phyloP scores from a whole-genome alignment of 208 protist genomes.

The Wallacemonas collosoma region DNA sequence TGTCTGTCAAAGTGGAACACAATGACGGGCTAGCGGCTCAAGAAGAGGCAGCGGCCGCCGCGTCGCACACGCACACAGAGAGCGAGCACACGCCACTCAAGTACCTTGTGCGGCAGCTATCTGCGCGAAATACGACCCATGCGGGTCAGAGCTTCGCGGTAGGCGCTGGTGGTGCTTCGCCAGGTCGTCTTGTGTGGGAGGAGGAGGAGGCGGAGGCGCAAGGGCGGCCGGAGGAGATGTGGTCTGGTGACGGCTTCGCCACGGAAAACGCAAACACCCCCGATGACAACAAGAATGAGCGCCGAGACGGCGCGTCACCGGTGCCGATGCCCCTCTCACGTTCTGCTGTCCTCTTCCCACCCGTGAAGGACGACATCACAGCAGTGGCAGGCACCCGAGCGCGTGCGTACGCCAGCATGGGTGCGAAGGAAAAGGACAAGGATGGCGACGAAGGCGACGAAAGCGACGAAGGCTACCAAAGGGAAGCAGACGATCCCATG shows the following conservation, averaged over 20 bases:
- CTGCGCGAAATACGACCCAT: too few species aligned
- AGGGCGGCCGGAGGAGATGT: not conserved
- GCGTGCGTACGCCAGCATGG: too few species aligned
- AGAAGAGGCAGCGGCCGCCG: too few species aligned
- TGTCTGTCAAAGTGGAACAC: too few species aligned
- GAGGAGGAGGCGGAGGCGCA: not conserved
- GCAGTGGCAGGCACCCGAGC: too few species aligned
- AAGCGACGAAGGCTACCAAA: not conserved
- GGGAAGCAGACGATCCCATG: not conserved
- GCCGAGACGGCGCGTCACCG: not conserved
- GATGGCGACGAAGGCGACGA: slow-evolving; percentile 9
- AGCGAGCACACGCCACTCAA: too few species aligned
- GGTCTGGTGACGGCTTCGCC: not conserved
- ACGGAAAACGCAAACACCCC: not conserved
- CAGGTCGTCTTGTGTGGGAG: slow-evolving; percentile 4
- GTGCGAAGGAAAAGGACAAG: not conserved
- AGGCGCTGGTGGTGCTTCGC: not conserved
- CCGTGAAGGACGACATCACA: too few species aligned
- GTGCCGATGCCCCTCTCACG: not conserved
- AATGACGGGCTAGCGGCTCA: too few species aligned
- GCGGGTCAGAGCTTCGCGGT: too few species aligned
- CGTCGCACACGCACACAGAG: too few species aligned
- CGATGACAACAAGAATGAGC: not conserved
- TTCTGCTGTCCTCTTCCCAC: too few species aligned
- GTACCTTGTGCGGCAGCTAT: too few species aligned